Conservation (phyloP, 1,284 basidiomycete species). For the Lentinus polychrous region DNA sequence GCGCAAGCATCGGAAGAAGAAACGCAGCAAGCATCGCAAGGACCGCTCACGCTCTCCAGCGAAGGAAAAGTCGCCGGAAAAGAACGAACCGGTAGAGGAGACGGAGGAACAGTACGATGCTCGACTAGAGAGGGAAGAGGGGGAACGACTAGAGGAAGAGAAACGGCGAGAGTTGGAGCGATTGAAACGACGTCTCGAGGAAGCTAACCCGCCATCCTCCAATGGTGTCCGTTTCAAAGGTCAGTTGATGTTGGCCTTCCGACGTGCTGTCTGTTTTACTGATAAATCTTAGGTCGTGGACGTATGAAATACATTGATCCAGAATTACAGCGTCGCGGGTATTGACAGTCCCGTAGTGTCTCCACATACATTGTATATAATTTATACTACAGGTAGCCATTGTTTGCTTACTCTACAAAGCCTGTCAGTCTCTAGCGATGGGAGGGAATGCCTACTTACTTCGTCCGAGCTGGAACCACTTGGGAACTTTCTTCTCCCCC, state of each 20-base stretch:
- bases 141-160: slow-evolving; percentile 45
- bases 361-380: background rate
- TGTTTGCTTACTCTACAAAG: background rate
- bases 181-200: slow-evolving; percentile 35
- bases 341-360: background rate
- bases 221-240: slow-evolving; percentile 61
- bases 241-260: slow-evolving; percentile 13
- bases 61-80: slow-evolving; percentile 9
- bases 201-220: slow-evolving; percentile 26
- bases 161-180: slow-evolving; percentile 43
- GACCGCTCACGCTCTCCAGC: slow-evolving; percentile 14
- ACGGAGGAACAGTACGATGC: slow-evolving; percentile 63
- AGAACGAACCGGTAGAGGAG: slow-evolving; percentile 44
- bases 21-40: slow-evolving; percentile 17
- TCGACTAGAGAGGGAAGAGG: slow-evolving; percentile 63
- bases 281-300: slow-evolving; percentile 12
- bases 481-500: slow-evolving; percentile 58
- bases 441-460: slow-evolving; percentile 14
- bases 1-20: slow-evolving; percentile 22
- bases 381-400: background rate
- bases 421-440: background rate
- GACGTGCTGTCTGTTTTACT: background rate
- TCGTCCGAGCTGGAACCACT: slow-evolving; percentile 59
- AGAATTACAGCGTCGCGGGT: slow-evolving; percentile 7
- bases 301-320: slow-evolving; percentile 17